Evolutionary conservation across 140 eudicot species (phyloP).

Genomic region (Ambrosia hybrid): DNA sequence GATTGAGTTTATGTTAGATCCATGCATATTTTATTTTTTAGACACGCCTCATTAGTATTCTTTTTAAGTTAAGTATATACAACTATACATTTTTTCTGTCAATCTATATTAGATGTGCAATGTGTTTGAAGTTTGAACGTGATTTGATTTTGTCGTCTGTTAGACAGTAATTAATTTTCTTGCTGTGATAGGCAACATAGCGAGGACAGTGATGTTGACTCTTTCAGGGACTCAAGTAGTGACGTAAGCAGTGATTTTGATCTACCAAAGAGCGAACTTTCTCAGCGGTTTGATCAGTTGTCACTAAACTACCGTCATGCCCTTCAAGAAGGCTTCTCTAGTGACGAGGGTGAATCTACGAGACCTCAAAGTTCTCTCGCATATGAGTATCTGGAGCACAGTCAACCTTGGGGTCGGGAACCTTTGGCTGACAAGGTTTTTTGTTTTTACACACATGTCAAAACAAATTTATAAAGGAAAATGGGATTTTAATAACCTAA

Average conservation of each 20-base stretch:
- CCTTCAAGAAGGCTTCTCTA: constrained; percentile 74
- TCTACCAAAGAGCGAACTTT: constrained; percentile 36
- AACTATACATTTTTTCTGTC: too few species aligned
- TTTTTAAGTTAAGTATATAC: too few species aligned
- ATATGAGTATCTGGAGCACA: constrained; percentile 78
- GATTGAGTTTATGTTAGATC: too few species aligned
- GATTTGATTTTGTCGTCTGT: background rate
- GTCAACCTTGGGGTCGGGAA: constrained; percentile 79
- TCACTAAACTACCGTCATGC: constrained; percentile 53
- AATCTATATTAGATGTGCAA: background rate
- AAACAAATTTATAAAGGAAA: background rate
- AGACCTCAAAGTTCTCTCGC: constrained; percentile 56
- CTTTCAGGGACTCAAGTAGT: constrained; percentile 70
- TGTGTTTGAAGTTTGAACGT: constrained; percentile 15
- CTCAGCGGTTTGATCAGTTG: constrained; percentile 43
- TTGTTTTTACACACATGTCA: background rate
- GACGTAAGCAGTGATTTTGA: constrained; percentile 85
- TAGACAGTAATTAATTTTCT: background rate
- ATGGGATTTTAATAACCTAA: too few species aligned
- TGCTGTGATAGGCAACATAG: constrained; percentile 52
- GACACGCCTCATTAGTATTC: too few species aligned
- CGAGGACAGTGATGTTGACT: constrained; percentile 77
- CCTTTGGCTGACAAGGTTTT: constrained; percentile 82
- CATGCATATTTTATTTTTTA: too few species aligned
- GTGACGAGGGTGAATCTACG: constrained; percentile 83